Base-by-base conservation (phyloP, 2,329 filamentous ascomycete species). In the Aspergillus novofumigatus region DNA sequence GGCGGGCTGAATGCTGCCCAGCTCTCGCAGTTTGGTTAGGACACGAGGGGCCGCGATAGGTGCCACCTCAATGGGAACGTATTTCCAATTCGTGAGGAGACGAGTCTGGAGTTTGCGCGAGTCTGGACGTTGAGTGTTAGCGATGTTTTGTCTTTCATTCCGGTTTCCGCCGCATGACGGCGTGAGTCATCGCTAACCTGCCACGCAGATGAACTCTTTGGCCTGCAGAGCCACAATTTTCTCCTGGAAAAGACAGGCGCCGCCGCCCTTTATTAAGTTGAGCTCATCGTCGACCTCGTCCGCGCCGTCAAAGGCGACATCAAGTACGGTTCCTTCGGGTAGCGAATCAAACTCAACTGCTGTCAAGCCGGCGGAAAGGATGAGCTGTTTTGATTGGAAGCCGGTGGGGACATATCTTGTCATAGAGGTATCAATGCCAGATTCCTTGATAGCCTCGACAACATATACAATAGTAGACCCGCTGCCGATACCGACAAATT, bases 251-350 rank as follows among this genome's bases (percentile, higher is more conserved):
- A 97, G 78, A 76, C 94, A 99, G n/a, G 92, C 94, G 57, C 94
- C 94, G 51, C 94, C 94, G 54, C 94, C 94, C 80, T 97, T 97
- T 79, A 99, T 97, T 71, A 93, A 91, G 76, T 97, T 99, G 59
- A 99, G 78, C 53, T 95, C 90, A 49, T 91, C 87, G 72, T 99
- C 94, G 32, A 99, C 92, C 79, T 99, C 94, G 72, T 99, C 94
- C 3, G 94, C 94, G 54, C 94, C 94, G 70, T 99, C 94, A 72
- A 99, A 99, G 51, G 90, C 90, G 20, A 97, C 89, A 68, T 97
- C 93, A 28, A 99, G 82, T 70, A 86, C 73, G 14, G 78, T 78
- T 54, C 81, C 80, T 44, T 80, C 71, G 1, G 89, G 88, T 17
- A 95, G 79, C 59, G 88, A 85, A 68, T 93, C 89, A 67, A 96